Base-by-base conservation (phyloP, 106 monocot genomes). In the Apostasia ramifera region DNA sequence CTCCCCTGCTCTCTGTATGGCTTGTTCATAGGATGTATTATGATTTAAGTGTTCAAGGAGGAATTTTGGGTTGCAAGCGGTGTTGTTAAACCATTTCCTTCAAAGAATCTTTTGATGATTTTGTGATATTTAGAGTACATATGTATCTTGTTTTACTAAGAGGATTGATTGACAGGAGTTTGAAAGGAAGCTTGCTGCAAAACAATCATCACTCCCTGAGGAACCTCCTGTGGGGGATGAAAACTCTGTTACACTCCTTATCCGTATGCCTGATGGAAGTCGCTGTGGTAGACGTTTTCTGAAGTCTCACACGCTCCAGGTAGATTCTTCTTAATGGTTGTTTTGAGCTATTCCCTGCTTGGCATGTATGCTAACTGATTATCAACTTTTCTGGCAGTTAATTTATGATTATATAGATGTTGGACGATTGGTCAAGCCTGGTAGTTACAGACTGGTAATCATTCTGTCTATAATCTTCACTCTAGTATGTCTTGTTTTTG, bases 361-460 rank as follows among this genome's bases (percentile, higher is more conserved):
- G 6, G 5, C 44, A 6, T 53, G 3, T 51, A 43, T 61, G 40
- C 4, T 51, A 12, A 74, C 39, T 69, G 14, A 50, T 37, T 53
- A 59, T 13, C 53, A 55, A 49, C 9, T 14, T 51, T 56, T 55
- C 45, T 70, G 90, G 92, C 92, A 98, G 97, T 81, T 70, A n/a
- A 82, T 98, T 53, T 85, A 85, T 81, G 89, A 98, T 81, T 90
- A 81, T 53, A 81, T 98, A 47, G 97, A 98, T 57, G 42, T 83
- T 73, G 87, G 86, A 58, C 79, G 89, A 66, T 68, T 81, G 61
- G 86, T 83, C 50, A 92, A 85, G 73, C 92, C 97, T 73, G 79
- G 86, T n/a, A 83, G 77, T n/a, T 98, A 98, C 71, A 84, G 81
- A 87, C 73, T 98, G 92, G 97, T 98, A 98, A 81, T 61, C 65